Percentiles rank a stretch among this genome's conserved stretches.
phyloP scores from a whole-genome alignment of 2,329 filamentous ascomycete genomes.

The Trichoderma citrinoviride region DNA sequence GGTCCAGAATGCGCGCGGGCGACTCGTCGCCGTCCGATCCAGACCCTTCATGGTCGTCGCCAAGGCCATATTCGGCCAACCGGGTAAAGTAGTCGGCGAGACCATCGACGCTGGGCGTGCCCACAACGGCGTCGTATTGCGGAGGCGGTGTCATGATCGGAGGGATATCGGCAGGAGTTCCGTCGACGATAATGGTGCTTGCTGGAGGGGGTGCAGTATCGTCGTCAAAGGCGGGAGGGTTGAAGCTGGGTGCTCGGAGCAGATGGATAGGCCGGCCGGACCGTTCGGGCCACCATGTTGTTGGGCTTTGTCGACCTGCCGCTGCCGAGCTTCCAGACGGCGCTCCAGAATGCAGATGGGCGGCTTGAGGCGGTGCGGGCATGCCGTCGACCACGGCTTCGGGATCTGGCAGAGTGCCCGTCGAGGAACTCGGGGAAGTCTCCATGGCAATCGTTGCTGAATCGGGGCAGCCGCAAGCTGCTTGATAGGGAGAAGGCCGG shows the following conservation, averaged over 20 bases:
- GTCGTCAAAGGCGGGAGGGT: slow-evolving; percentile 82
- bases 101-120: slow-evolving; percentile 62
- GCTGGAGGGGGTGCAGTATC: slow-evolving; percentile 49
- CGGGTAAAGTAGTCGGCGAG: slow-evolving; percentile 86
- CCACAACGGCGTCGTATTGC: slow-evolving; percentile 76
- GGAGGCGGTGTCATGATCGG: slow-evolving; percentile 74
- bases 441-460: slow-evolving; percentile 52
- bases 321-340: slow-evolving; percentile 34
- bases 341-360: slow-evolving; percentile 43
- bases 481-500: slow-evolving; percentile 43
- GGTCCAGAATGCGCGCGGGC: slow-evolving; percentile 47
- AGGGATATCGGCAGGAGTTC: background rate
- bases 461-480: slow-evolving; percentile 56
- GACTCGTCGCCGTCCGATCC: slow-evolving; percentile 45
- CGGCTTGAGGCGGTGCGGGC: slow-evolving; percentile 54
- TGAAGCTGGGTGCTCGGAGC: slow-evolving; percentile 78
- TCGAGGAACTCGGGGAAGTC: slow-evolving; percentile 65
- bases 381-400: slow-evolving; percentile 38
- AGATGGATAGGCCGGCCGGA: slow-evolving; percentile 72
- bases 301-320: slow-evolving; percentile 26
- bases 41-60: slow-evolving; percentile 38
- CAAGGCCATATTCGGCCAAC: slow-evolving; percentile 66
- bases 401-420: slow-evolving; percentile 44
- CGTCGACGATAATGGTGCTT: slow-evolving; percentile 25
- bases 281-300: background rate